Base-by-base conservation (phyloP, 495 filamentous ascomycete species). In the Xylaria nigripes region DNA sequence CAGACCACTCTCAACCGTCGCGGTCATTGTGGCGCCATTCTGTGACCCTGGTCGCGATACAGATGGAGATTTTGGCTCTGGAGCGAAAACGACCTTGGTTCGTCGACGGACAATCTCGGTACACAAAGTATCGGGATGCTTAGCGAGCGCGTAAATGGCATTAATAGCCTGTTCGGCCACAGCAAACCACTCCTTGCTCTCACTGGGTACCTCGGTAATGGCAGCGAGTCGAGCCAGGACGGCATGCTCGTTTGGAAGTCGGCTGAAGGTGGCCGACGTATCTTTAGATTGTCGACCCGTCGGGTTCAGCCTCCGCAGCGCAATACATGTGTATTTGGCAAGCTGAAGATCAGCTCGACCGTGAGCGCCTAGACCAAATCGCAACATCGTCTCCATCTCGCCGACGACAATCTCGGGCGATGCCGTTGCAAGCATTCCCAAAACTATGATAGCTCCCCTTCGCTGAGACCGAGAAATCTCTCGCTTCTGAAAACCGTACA, bases 101-200 rank as follows among this genome's bases (percentile, higher is more conserved):
- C 93, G 94, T 50, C 89, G 79, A 49, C 89, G 80, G 30, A 99
- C 77, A 19, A 97, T 86, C 53, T 96, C 90, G 2, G 93, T 92
- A 71, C 92, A 97, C 21, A 99, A 76, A 25, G 85, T 85, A 69
- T 99, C 93, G 0, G 93, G 93, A 60, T 96, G 91, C 60, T 93
- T 95, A 1, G 91, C 87, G 19, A 99, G 72, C n/a, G 86, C 79
- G 64, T 97, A 99, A 56, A 99, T 96, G 30, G 93, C 93, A 54
- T 89, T 85, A 61, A 97, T 89, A 16, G 93, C 90, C 68, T 99
- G 94, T 62, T 99, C 93, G 15, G 94, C 91, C n/a, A 96, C 86
- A 7, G 94, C 91, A 53, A 84, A 91, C 93, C 93, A 99, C 66
- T 99, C 93, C 65, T 94, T 92, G 67, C 84, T 92, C 41, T 95